Conservation (phyloP, 2,329 filamentous ascomycete species). For the Xylaria sp. region DNA sequence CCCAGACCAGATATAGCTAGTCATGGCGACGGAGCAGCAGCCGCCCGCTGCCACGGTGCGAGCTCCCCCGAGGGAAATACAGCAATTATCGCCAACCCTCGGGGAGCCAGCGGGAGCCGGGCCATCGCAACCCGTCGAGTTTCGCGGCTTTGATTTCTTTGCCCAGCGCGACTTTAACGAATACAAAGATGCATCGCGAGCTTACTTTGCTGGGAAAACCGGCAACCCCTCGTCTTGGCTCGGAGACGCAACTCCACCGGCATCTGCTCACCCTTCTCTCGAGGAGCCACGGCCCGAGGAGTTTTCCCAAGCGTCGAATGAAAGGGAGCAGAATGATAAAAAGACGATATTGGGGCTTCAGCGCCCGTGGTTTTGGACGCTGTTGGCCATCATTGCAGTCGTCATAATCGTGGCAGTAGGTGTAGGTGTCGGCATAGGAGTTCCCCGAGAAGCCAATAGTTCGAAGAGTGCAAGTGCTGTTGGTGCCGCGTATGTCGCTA, state of each 20-base stretch:
- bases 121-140: conserved; percentile 41
- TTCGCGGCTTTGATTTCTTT: conserved; percentile 49
- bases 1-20: conserved; percentile 32
- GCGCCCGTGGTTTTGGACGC: conserved; percentile 51
- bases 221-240: conserved; percentile 46
- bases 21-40: conserved; percentile 41
- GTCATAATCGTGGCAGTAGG: conserved; percentile 49
- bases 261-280: conserved; percentile 39
- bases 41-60: conserved; percentile 27
- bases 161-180: conserved; percentile 47
- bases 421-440: conserved; percentile 54
- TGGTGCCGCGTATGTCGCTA: conserved; percentile 43
- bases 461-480: conserved; percentile 29
- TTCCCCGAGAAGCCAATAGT: conserved; percentile 33
- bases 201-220: conserved; percentile 42
- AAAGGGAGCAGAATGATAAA: conserved; percentile 22
- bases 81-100: conserved; percentile 27
- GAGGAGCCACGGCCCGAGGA: conserved; percentile 17
- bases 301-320: conserved; percentile 21
- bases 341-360: conserved; percentile 46
- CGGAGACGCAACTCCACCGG: conserved; percentile 47
- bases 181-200: conserved; percentile 43
- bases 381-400: conserved; percentile 47
- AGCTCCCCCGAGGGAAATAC: conserved; percentile 34
- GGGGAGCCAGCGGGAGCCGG: conserved; percentile 14